Percentiles rank a stretch among this genome's conserved stretches.
Evolutionary conservation across 2,329 filamentous ascomycete genomes (phyloP).

Genomic region (Raffaelea deltoideospora): DNA sequence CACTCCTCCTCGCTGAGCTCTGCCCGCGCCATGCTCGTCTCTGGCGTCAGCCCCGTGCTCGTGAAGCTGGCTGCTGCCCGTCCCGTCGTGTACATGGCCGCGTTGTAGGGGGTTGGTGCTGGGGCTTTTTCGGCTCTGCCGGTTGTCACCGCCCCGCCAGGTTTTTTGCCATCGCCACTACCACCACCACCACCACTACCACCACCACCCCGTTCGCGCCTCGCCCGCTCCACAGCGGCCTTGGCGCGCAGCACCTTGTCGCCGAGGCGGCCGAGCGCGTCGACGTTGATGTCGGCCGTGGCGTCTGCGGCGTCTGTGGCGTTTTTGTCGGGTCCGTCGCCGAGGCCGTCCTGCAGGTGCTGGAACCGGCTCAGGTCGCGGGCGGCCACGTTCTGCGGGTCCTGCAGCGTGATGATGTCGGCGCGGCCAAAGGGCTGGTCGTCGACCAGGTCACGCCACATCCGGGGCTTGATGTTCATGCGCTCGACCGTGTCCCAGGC

Average conservation of each 20-base stretch:
- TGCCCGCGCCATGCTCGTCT: conserved; percentile 77
- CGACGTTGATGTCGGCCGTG: conserved; percentile 58
- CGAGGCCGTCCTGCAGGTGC: conserved; percentile 69
- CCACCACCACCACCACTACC: conserved; percentile 33
- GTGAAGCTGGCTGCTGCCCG: conserved; percentile 88
- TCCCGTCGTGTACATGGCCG: conserved; percentile 80
- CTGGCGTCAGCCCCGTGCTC: conserved; percentile 81
- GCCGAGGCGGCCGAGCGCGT: conserved; percentile 61
- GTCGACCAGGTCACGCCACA: conserved; percentile 82
- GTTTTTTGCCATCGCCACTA: conserved; percentile 14
- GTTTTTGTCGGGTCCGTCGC: conserved; percentile 48
- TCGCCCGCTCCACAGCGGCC: conserved; percentile 78
- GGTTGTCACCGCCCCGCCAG: conserved; percentile 41
- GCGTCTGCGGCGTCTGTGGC: conserved; percentile 52
- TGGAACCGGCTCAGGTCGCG: conserved; percentile 80
- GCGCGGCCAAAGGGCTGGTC: conserved; percentile 75
- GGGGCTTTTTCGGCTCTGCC: conserved; percentile 28
- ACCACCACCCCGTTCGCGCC: neutral
- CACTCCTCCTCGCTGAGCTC: conserved; percentile 88
- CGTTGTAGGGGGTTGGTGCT: conserved; percentile 50
- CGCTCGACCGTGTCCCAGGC: conserved; percentile 89
- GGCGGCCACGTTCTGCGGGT: conserved; percentile 76
- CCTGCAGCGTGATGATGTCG: conserved; percentile 92
- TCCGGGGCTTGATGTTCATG: conserved; percentile 92
- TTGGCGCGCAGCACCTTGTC: conserved; percentile 83